Evolutionary conservation across 1,139 yeast genomes (phyloP), one percentile per base, ranked within the genome.

Genomic region (Taphrina wiesneri): DNA sequence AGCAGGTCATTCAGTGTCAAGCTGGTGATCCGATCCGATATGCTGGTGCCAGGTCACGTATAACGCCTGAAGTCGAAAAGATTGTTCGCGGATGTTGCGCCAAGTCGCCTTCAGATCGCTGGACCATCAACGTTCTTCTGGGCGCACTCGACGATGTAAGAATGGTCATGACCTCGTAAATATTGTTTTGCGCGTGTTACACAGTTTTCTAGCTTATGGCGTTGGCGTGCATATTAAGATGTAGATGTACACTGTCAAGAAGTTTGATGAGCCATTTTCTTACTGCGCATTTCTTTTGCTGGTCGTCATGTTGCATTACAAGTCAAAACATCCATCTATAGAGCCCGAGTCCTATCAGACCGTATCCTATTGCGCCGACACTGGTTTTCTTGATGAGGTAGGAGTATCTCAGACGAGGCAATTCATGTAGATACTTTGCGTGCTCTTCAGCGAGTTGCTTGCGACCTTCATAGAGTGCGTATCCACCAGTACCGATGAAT

Each of bases 381-480:
- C 49, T 25, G 32, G 49, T 32, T 34, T 25, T 39, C 3, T 39
- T 36, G 23, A 54, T 1, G 2, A 54, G 32, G 3, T 54, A 41
- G 23, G 49, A 23, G 59, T 36, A 39, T 36, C 59, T 17, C 11
- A 21, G 17, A 9, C 54, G 34, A 19, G 54, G 39, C 19, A 30
- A 9, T 5, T 11, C 39, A 19, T 28, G 39, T 9, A 49, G 21
- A 11, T 30, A 30, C 17, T 23, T 34, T 5, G 57, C 45, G 19
- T 54, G 43, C 26, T 54, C 45, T 1, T 21, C 57, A 0, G 56
- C 36, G 19, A 60, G 26, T 39, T 60, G 64, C 45, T 39, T 60
- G 39, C 64, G 56, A 15, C 51, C 51, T 60, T 60, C 64, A 15
- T 60, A 60, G 52, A 60, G 56, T 23, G 49, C 51, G 47, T 60